Evolutionary conservation across 75 land plant species (phyloP).

Genomic region (Isoetes taiwanensis): DNA sequence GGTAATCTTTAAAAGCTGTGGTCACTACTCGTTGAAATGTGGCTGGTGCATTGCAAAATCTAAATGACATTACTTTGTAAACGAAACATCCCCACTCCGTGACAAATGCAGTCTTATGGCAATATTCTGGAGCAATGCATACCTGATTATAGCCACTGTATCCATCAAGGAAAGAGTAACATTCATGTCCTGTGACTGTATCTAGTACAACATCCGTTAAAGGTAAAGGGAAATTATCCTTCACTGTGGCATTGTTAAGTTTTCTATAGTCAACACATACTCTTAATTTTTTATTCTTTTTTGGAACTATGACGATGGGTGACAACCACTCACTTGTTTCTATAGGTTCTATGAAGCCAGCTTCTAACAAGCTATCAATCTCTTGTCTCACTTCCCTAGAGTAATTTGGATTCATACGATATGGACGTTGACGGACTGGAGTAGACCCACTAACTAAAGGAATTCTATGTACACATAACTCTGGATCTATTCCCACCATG

Average conservation of each 20-base stretch:
- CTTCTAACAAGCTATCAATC: neutral
- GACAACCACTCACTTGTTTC: conserved; percentile 5
- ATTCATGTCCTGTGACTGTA: conserved; percentile 5
- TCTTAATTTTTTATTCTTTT: conserved; percentile 8
- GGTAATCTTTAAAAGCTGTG: too few species aligned
- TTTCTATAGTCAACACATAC: neutral
- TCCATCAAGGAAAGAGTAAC: conserved; percentile 9
- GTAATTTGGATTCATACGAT: conserved; percentile 7
- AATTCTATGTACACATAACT: neutral
- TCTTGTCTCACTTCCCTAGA: too few species aligned
- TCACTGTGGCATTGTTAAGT: neutral
- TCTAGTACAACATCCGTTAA: conserved; percentile 2
- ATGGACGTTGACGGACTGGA: neutral
- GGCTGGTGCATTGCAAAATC: neutral
- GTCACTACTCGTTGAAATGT: too few species aligned
- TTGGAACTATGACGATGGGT: conserved; percentile 10
- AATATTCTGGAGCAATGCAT: neutral
- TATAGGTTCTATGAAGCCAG: neutral
- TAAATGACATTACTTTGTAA: neutral
- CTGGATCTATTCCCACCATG: neutral
- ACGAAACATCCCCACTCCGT: neutral
- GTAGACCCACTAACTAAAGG: neutral
- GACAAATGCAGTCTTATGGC: neutral
- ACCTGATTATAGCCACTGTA: neutral
- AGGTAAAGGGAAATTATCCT: neutral